Conservation (phyloP, 495 filamentous ascomycete genomes). For the Podospora bellae-mahoneyi region DNA sequence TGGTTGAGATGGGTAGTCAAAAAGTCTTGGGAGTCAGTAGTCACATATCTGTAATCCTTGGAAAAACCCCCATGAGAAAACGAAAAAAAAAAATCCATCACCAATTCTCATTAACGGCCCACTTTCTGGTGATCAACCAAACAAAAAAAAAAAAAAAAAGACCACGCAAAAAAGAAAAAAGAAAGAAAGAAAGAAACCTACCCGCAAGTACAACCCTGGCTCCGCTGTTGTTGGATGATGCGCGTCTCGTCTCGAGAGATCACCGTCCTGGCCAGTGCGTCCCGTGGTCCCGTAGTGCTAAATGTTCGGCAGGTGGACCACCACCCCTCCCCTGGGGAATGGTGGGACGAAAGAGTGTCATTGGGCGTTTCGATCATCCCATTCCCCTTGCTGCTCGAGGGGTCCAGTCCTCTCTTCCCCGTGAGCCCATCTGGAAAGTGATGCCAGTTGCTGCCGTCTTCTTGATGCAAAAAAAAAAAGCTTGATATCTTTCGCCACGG, state of each 20-base stretch:
- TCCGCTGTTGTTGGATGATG: conserved; percentile 9
- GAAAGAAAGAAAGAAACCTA: not conserved
- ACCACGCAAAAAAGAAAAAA: not conserved
- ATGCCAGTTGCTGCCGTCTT: not conserved
- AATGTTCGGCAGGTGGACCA: conserved; percentile 6
- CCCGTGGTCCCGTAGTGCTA: conserved; percentile 16
- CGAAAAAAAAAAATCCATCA: not conserved
- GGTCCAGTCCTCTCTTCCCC: too few species aligned
- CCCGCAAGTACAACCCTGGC: not conserved
- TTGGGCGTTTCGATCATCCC: not conserved
- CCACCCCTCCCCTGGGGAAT: not conserved
- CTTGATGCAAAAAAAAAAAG: not conserved
- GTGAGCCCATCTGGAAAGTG: not conserved
- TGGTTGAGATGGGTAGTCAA: too few species aligned
- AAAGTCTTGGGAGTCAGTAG: not conserved
- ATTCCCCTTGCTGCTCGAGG: too few species aligned
- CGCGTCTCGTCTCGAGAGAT: conserved; percentile 11
- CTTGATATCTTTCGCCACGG: not conserved
- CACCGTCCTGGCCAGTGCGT: conserved; percentile 21
- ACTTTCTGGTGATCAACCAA: not conserved
- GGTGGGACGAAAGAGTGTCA: not conserved
- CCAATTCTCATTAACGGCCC: not conserved
- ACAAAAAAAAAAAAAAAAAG: not conserved
- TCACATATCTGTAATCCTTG: not conserved
- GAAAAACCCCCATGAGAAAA: not conserved